Base-by-base conservation (phyloP, 106 monocot genomes). In the Ottelia alismoides region DNA sequence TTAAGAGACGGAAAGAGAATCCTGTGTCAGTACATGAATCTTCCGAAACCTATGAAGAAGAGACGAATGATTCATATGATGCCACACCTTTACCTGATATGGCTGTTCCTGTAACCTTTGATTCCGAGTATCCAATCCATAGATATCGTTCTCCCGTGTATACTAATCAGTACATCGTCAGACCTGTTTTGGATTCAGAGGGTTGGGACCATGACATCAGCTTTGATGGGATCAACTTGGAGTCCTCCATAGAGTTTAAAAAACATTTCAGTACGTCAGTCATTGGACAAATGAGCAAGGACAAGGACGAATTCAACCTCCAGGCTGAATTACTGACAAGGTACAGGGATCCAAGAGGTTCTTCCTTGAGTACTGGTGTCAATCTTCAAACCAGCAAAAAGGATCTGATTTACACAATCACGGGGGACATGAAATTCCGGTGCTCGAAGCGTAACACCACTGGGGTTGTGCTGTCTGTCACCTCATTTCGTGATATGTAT, bases 161-260 rank as follows among this genome's bases (percentile, higher is more conserved):
- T 31, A 72, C 25, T 43, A 66, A 88, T 61, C 60, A 67, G 62
- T 81, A 63, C 65, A 27, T 84, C 43, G 46, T 60, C 2, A 81
- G 84, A 18, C 94, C 94, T 6, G 94, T 96, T 57, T 65, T 85
- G 52, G 81, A 88, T 51, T 82, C 94, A 0, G 81, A 85, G 32
- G 88, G 94, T 2, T 96, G 94, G 94, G 94, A 96, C 71, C 94
- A 96, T 72, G 94, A 96, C 62, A 43, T 89, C 30, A 78, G 81
- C 0, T 82, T 85, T 26, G 94, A 96, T 72, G 88, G 88, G 22
- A 63, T 96, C 58, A 85, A 66, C 49, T 44, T 81, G 26, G 94
- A 96, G 56, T 57, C 51, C 19, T 73, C 75, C 9, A 51, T 55
- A 35, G 70, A 84, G 28, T n/a, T n/a, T n/a, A 68, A 71, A 43